Conservation (phyloP, 2,329 filamentous ascomycete species). For the Fusarium marasasianum region DNA sequence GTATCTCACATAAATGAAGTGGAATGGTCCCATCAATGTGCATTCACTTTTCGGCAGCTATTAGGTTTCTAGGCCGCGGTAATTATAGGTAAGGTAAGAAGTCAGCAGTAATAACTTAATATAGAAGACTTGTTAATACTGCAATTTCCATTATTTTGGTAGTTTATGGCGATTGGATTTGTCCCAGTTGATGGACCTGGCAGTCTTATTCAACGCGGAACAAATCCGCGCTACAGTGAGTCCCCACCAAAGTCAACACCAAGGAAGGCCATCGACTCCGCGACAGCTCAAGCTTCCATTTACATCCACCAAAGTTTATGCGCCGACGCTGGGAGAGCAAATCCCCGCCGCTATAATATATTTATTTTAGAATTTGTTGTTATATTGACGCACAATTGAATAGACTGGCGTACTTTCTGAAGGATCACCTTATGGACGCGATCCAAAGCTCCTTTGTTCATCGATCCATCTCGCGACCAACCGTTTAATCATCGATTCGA, state of each 20-base stretch:
- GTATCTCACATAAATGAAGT: not conserved
- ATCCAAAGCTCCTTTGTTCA: slow-evolving; percentile 10
- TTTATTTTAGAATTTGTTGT: not conserved
- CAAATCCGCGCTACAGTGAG: slow-evolving; percentile 14
- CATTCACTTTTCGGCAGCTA: not conserved
- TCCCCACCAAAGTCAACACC: slow-evolving; percentile 25
- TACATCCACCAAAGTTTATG: slow-evolving; percentile 11
- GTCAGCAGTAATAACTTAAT: not conserved
- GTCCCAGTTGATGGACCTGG: not conserved
- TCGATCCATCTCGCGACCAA: not conserved
- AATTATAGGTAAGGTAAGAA: not conserved
- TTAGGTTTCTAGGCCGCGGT: no score
- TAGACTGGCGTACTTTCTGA: not conserved
- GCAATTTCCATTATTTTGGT: not conserved
- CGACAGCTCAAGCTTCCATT: slow-evolving; percentile 24
- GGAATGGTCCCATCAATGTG: not conserved
- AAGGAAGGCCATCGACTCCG: slow-evolving; percentile 1
- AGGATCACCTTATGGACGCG: slow-evolving; percentile 13
- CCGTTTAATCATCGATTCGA: not conserved
- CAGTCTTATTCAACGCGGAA: slow-evolving; percentile 10
- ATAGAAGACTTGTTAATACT: not conserved
- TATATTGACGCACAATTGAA: not conserved
- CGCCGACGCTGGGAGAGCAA: slow-evolving; percentile 6
- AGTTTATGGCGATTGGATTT: not conserved
- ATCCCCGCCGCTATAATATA: not conserved